These are phyloP conservation scores for rapeseed (Brassica napus) DNA, from an alignment of 345 rosid genomes.

Conservation along the genomic window Da-Ae NC_063437.1:14617001-14617500, in stretches of 20 bases:
- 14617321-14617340: slow-evolving; percentile 68
- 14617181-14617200: slow-evolving; percentile 75
- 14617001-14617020: slow-evolving; percentile 78
- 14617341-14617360: slow-evolving; percentile 78
- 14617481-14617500: slow-evolving; percentile 45
- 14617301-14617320: slow-evolving; percentile 81
- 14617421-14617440: slow-evolving; percentile 36
- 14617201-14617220: slow-evolving; percentile 80
- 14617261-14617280: slow-evolving; percentile 60
- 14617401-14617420: slow-evolving; percentile 72
- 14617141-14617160: slow-evolving; percentile 69
- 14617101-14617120: slow-evolving; percentile 75
- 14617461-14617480: slow-evolving; percentile 84
- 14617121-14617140: slow-evolving; percentile 69
- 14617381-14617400: slow-evolving; percentile 60
- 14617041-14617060: slow-evolving; percentile 93
- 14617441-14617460: slow-evolving; percentile 74
- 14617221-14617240: slow-evolving; percentile 71
- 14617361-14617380: slow-evolving; percentile 64
- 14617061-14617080: slow-evolving; percentile 50
- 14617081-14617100: slow-evolving; percentile 78
- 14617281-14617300: slow-evolving; percentile 53
- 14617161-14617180: slow-evolving; percentile 87
- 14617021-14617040: slow-evolving; percentile 65
- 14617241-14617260: slow-evolving; percentile 65